Evolutionary conservation across 2,329 filamentous ascomycete genomes (phyloP), one percentile per base, ranked within the genome.

Genomic region (Claviceps monticola): DNA sequence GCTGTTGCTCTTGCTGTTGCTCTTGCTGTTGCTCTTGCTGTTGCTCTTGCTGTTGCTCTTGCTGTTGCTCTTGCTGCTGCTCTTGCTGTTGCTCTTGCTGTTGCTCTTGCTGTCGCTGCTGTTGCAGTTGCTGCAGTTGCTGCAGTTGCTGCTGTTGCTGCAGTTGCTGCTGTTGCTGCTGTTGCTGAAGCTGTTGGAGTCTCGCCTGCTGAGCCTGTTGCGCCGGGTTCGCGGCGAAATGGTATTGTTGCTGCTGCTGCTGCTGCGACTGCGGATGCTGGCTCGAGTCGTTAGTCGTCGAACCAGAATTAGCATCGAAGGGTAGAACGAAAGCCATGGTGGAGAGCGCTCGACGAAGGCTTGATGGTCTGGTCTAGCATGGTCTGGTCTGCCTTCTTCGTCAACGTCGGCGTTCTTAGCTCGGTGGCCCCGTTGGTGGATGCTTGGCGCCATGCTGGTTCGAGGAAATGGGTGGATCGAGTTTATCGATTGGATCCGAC

Each of bases 141-240:
- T 56, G 46, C n/a, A n/a, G n/a, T n/a, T 59, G 55, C 6, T 45
- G 17, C 3, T 45, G 29, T 2, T 47, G 46, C 29, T 46, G 45
- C 2, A 19, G 45, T 17, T 49, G 56, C 9, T 51, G 60, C 16
- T 51, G 56, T 13, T 51, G 60, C 16, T 51, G 53, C 6, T 57
- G 54, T 14, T 54, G 48, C 17, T 43, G 41, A 5, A 36, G 42
- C 41, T 17, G 41, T 11, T 56, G 46, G 1, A 11, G 11, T 17
- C 4, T 23, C 14, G n/a, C 9, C 16, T 46, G 41, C 9, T 16
- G 23, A 11, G 26, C 54, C 34, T 43, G 49, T 26, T 52, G 55
- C 16, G 51, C 29, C 29, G 29, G 29, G 3, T 34, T 34, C 29
- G 29, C 9, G 29, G 29, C 29, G 29, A 34, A 34, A 34, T 34